These are phyloP conservation scores for Lentinus brumalis DNA, from an alignment of 768 basidiomycete species.

Conservation along the genomic window DNA sequence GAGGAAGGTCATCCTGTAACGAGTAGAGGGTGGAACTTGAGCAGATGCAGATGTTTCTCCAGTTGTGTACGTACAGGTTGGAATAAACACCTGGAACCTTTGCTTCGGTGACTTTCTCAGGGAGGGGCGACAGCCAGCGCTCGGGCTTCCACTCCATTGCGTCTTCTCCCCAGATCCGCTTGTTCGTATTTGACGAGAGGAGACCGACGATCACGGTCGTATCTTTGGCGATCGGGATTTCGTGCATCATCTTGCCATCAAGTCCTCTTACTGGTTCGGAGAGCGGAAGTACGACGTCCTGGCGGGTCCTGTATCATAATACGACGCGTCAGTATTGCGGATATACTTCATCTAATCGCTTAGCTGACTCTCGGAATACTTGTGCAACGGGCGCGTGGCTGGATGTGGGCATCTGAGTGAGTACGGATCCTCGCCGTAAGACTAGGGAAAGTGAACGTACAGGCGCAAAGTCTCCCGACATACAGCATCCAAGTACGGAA, in stretches of 20 bases:
- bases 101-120: slow-evolving; percentile 12
- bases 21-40: neutral
- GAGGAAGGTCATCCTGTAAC: slow-evolving; percentile 44
- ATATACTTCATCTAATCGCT: neutral
- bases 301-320: neutral
- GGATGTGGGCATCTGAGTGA: neutral
- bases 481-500: slow-evolving; percentile 19
- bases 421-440: no score
- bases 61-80: slow-evolving; percentile 9
- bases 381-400: slow-evolving; percentile 13
- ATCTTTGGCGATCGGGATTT: slow-evolving; percentile 19
- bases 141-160: slow-evolving; percentile 29
- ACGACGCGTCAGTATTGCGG: slow-evolving; percentile 3
- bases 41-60: neutral
- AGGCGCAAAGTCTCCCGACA: slow-evolving; percentile 19
- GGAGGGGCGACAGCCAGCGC: slow-evolving; percentile 24
- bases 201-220: slow-evolving; percentile 23
- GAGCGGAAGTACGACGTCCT: slow-evolving; percentile 21
- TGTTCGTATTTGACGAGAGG: slow-evolving; percentile 26
- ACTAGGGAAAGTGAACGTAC: neutral
- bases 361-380: slow-evolving; percentile 20
- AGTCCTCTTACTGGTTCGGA: slow-evolving; percentile 16
- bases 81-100: slow-evolving; percentile 21
- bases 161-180: slow-evolving; percentile 29
- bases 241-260: slow-evolving; percentile 18